Percentiles rank a stretch among this genome's conserved stretches.
These are phyloP conservation scores for Exophiala oligosperma DNA, from an alignment of 2,329 filamentous ascomycete species.

Conservation along the genomic window DNA sequence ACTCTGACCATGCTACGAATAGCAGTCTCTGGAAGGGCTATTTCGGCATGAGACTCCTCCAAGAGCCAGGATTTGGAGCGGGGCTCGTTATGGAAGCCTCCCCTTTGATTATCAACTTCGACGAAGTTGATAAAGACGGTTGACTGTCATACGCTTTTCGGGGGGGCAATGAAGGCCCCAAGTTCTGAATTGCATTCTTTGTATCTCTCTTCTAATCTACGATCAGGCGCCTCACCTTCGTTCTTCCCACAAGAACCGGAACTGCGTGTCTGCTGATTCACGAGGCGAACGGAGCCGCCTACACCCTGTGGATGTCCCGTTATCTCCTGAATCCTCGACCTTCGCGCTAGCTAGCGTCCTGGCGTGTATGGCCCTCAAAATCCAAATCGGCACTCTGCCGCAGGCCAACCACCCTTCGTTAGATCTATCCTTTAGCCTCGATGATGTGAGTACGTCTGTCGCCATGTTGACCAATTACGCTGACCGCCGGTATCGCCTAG, in stretches of 20 bases:
- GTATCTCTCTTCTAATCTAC: background rate
- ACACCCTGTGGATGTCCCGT: background rate
- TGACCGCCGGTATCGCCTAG: background rate
- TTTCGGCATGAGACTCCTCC: background rate
- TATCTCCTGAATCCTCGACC: background rate
- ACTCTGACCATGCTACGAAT: background rate
- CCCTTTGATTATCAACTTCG: background rate
- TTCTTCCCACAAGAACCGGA: background rate
- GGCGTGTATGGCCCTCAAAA: background rate
- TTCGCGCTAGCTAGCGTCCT: background rate
- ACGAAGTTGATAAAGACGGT: background rate
- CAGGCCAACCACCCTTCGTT: background rate
- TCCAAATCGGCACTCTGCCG: background rate
- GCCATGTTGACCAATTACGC: background rate
- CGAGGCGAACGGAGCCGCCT: background rate
- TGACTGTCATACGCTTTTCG: background rate
- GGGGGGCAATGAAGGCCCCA: background rate
- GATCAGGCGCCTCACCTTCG: background rate
- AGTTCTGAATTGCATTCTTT: background rate
- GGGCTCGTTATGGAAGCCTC: background rate
- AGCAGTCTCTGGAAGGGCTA: background rate
- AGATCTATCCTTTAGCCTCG: conserved; percentile 3
- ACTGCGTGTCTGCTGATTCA: background rate
- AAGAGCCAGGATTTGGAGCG: background rate
- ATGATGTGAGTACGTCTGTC: background rate